Conservation (phyloP, 73 alveolate genomes). For the Halteria grandinella region DNA sequence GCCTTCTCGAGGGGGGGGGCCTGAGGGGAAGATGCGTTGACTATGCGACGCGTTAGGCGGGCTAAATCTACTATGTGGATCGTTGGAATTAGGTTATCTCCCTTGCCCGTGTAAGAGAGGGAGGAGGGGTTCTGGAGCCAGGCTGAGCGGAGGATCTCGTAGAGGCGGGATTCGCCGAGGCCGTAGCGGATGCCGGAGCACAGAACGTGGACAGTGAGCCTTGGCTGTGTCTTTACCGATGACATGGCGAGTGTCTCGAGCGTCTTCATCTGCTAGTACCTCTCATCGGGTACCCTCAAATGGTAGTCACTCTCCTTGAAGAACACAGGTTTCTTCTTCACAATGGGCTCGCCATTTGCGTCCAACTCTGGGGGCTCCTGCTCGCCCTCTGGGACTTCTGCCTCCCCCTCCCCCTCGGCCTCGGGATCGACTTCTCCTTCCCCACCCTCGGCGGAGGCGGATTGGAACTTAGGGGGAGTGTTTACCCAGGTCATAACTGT, state of each 20-base stretch:
- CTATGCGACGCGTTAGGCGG: constrained; percentile 84
- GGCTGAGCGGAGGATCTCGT: constrained; percentile 68
- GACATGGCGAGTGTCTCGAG: constrained; percentile 92
- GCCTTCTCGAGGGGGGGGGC: too few relatives aligned
- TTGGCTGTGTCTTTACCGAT: constrained; percentile 87
- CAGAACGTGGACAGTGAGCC: constrained; percentile 87
- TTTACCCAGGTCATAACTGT: constrained; percentile 94
- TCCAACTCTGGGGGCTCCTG: constrained; percentile 51
- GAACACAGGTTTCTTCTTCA: constrained; percentile 62
- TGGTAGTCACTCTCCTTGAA: constrained; percentile 88
- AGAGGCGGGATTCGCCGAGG: constrained; percentile 82
- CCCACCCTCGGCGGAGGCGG: constrained; percentile 72
- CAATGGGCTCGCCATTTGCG: constrained; percentile 40
- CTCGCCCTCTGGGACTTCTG: too few relatives aligned
- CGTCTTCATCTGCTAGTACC: constrained; percentile 83
- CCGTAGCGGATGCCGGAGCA: constrained; percentile 97
- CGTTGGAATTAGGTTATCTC: constrained; percentile 91
- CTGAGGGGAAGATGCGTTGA: too few relatives aligned
- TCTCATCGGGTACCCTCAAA: constrained; percentile 80
- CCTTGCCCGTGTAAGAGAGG: constrained; percentile 59
- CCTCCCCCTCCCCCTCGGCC: constrained; percentile 71
- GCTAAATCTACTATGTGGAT: constrained; percentile 94
- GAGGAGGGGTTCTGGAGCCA: constrained; percentile 64
- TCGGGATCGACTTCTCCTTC: too few relatives aligned
- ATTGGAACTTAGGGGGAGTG: constrained; percentile 83